Conservation (phyloP, 805 yeast species). For the Hanseniaspora opuntiae region DNA sequence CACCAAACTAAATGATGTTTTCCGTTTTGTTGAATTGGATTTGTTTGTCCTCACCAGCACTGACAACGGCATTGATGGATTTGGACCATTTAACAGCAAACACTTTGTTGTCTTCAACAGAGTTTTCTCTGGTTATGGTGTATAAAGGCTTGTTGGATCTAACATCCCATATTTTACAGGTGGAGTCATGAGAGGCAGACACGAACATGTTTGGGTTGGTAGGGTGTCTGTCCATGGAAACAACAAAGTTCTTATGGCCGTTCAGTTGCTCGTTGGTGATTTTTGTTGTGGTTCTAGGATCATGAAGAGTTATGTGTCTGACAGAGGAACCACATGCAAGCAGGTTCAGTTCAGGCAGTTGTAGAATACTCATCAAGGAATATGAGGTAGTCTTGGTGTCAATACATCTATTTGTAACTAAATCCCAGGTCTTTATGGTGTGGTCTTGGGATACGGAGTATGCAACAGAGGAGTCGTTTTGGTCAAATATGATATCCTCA, state of each 20-base stretch:
- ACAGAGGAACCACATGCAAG: conserved; percentile 93
- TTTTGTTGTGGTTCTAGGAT: conserved; percentile 61
- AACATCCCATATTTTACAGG: conserved; percentile 89
- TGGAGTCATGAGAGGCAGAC: conserved; percentile 93
- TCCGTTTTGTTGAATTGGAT: conserved; percentile 60
- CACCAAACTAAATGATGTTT: conserved; percentile 18
- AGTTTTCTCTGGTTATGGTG: conserved; percentile 62
- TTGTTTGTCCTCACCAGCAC: conserved; percentile 91
- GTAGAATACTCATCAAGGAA: conserved; percentile 63
- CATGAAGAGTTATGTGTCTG: conserved; percentile 89
- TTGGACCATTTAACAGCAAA: conserved; percentile 78
- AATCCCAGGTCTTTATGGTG: conserved; percentile 90
- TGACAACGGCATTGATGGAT: conserved; percentile 58
- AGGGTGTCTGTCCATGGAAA: conserved; percentile 60
- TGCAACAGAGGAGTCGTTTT: conserved; percentile 61
- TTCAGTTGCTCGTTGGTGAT: conserved; percentile 59
- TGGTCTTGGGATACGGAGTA: conserved; percentile 95
- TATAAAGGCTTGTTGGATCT: conserved; percentile 73
- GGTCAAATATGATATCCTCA: conserved; percentile 66
- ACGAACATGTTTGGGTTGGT: conserved; percentile 68
- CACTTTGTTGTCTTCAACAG: conserved; percentile 45
- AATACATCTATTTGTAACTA: conserved; percentile 70
- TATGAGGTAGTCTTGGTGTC: conserved; percentile 81
- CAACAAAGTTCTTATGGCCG: conserved; percentile 89
- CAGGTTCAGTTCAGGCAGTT: conserved; percentile 52